A percentile compares a stretch with the other conserved stretches of the same genome.
These are phyloP conservation scores for Collariella sp. DNA, from an alignment of 495 filamentous ascomycete genomes.

Conservation along the genomic window DNA sequence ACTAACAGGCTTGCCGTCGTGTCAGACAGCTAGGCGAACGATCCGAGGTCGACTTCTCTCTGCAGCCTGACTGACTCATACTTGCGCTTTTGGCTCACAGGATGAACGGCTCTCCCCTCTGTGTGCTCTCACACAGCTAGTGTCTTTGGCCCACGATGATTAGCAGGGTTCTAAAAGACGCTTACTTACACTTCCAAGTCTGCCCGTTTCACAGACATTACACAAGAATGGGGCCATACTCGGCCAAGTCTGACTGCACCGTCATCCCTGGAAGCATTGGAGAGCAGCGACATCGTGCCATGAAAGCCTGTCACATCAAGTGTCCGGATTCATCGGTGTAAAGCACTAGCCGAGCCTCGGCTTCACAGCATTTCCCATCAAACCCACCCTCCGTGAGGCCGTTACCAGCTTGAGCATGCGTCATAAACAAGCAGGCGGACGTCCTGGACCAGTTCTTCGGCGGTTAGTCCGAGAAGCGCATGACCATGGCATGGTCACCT, in stretches of 20 bases:
- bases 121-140: neutral
- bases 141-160: no score
- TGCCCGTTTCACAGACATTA: neutral
- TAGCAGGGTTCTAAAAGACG: no score
- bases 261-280: no score
- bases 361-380: neutral
- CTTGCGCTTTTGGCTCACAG: neutral
- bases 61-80: slow-evolving; percentile 4
- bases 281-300: no score
- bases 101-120: slow-evolving; percentile 3
- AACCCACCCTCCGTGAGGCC: no score
- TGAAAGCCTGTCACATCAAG: no score
- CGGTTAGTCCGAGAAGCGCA: neutral
- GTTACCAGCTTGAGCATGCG: no score
- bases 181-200: neutral
- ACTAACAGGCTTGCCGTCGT: slow-evolving; percentile 9
- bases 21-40: slow-evolving; percentile 11
- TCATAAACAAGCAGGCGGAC: neutral
- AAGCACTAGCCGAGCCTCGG: neutral
- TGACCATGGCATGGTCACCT: neutral
- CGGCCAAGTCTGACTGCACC: no score
- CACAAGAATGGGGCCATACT: no score
- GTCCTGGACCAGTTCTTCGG: neutral
- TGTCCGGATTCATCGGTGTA: no score
- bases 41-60: neutral